Base-by-base conservation (phyloP, 768 basidiomycete species). In the Tephrocybe rancida region DNA sequence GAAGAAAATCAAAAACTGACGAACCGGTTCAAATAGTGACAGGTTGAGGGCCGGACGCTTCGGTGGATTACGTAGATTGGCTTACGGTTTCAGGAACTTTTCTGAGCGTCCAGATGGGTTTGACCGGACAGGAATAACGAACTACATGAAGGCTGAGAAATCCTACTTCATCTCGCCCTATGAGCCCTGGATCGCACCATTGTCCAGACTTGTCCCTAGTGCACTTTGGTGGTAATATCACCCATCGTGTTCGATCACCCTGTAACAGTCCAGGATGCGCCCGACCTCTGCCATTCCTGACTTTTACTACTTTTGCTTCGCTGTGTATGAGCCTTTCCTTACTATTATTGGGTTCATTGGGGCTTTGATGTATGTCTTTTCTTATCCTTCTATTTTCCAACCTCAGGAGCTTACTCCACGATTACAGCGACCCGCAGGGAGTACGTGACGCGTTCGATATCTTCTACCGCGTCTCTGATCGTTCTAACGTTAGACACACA, bases 281-380 rank as follows among this genome's bases (percentile, higher is more conserved):
- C 70, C 76, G 14, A 65, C 70, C 34, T 87, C 88, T 56, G 85
- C 89, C 35, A 76, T 92, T 60, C 88, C 90, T 18, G 78, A 81
- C 61, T 77, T 83, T 55, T 92, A 92, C 71, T 91, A 84, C 69
- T 77, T 82, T 39, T 74, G 87, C 57, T 92, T 92, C 62, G 87
- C 83, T 24, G 74, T 83, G 49, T 90, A 87, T 63, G 90, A 92
- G 68, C 90, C 90, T 0, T 74, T 83, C 24, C 69, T 92, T 51
- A 83, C 86, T 18, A 67, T 76, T 19, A 62, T 81, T 39, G 88
- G 90, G 29, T 83, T 89, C 66, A 57, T 90, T 38, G 89, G 89
- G 4, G 75, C 88, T 2, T 64, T 86, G 18, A 69, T 68, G 78
- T 79, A 65, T 55, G 73, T 71, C 25, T 6, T 49, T 50, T 25